Base-by-base conservation (phyloP, 2,329 filamentous ascomycete species). In the Apiospora pterosperma region DNA sequence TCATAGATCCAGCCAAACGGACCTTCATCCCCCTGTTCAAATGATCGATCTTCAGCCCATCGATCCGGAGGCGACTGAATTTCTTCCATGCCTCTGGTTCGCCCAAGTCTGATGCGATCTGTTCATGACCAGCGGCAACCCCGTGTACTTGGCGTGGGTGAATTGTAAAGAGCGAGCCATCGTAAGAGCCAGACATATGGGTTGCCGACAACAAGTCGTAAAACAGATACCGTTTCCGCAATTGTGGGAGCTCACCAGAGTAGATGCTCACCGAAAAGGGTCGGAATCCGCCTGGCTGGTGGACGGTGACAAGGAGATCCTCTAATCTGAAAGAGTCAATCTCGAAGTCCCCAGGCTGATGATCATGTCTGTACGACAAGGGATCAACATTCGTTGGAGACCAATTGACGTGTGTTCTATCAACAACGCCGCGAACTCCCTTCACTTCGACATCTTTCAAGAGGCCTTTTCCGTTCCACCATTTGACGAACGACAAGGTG, bases 1-100 rank as follows among this genome's bases (percentile, higher is more conserved):
- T 98, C 93, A 69, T 96, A 92, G 62, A 99, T 99, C 96, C 96
- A 99, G 4, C 93, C 94, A 76, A 99, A 97, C 0, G 95, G 94
- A 0, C 96, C 96, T 67, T 96, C 89, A 21, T 97, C 93, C 28
- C 94, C 94, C 93, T 88, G 75, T 99, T 99, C 11, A 99, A 84
- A 76, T 99, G 96, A 72, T 98, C 96, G 63, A 99, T 97, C 74
- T 91, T 97, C 11, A 99, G 84, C 0, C 91, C 93, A 74, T 99
- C 96, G 65, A 99, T 96, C 5, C 96, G 88, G 65, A 98, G 88
- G 28, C 96, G 88, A 73, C 90, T 97, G 69, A 97, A 94, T 77
- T 97, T 98, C 79, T 98, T 97, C 95, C 95, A 99, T 0, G 89
- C 89, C 65, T 87, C 88, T 3, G 86, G 80, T 63, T 91, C 89